Base-by-base conservation (phyloP, 768 basidiomycete species). In the Russula sp. region DNA sequence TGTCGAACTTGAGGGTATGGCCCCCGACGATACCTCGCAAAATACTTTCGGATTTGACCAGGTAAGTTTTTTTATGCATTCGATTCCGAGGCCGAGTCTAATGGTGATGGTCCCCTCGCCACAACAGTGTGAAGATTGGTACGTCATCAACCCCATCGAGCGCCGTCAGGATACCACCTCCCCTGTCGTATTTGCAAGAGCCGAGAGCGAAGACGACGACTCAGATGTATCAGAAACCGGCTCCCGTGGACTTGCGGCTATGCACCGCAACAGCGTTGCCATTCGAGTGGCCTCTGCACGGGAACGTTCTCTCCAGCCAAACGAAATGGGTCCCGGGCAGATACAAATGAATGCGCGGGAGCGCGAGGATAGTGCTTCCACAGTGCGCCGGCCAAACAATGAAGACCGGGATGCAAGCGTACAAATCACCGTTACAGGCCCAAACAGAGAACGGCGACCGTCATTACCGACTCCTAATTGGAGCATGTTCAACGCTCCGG, bases 1-100 rank as follows among this genome's bases (percentile, higher is more conserved):
- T 55, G 66, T 67, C 22, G 68, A 67, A 57, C 52, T 67, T 20
- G 68, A 69, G 44, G 56, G 42, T 38, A 52, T 59, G n/a, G 18
- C 24, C 5, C 34, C 56, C 5, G 68, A 61, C 14, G 42, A 55
- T 9, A 50, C 51, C 26, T 59, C 61, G 18, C 57, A 55, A 57
- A 30, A 54, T 56, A 63, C 61, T 2, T 58, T 63, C 40, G 62
- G 57, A 20, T 24, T 63, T 10, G 57, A 56, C 11, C 57, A 64
- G 51, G 62, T 64, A 34, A 30, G 62, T 44, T 59, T 63, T 20
- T 18, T 7, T 58, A 40, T 10, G 8, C 36, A 10, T 50, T 46
- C 26, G 52, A 64, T 48, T 54, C 26, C 3, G 51, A 30, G 13
- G 51, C 44, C 14, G 57, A 59, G 3, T 64, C 55, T 59, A 52